These are phyloP conservation scores for Tetrapyrgos nigripes DNA, from an alignment of 1,284 basidiomycete genomes.

Conservation along the genomic window DNA sequence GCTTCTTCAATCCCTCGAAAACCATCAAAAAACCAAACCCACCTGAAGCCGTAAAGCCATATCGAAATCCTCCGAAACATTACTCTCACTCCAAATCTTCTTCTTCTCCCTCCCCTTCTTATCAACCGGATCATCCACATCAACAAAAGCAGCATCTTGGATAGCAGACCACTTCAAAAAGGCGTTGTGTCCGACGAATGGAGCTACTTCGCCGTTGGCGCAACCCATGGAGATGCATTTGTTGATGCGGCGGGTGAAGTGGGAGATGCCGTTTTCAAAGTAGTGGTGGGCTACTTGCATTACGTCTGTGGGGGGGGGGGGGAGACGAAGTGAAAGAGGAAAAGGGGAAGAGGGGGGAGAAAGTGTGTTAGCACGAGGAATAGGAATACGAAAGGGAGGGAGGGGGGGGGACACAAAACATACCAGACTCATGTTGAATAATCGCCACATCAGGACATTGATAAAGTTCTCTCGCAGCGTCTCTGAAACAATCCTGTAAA, in stretches of 20 bases:
- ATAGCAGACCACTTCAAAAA: constrained; percentile 87
- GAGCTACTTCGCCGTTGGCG: constrained; percentile 76
- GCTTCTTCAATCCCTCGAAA: constrained; percentile 45
- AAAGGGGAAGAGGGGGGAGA: neutral
- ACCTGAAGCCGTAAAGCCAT: constrained; percentile 62
- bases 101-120: constrained; percentile 84
- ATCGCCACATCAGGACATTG: constrained; percentile 84
- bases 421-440: constrained; percentile 83
- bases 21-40: constrained; percentile 38
- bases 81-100: constrained; percentile 86
- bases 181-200: constrained; percentile 90
- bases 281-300: constrained; percentile 86
- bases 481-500: constrained; percentile 76
- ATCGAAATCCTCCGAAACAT: constrained; percentile 87
- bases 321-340: neutral
- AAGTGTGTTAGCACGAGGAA: neutral
- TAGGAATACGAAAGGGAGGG: constrained; percentile 3
- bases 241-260: constrained; percentile 77
- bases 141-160: constrained; percentile 80
- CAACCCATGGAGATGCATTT: constrained; percentile 52
- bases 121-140: constrained; percentile 64
- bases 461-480: constrained; percentile 81
- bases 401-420: constrained; percentile 22
- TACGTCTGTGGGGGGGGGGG: constrained; percentile 55
- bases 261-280: constrained; percentile 85